phyloP scores from a whole-genome alignment of 345 rosid species.

The Lumnitzera racemosa region DNA sequence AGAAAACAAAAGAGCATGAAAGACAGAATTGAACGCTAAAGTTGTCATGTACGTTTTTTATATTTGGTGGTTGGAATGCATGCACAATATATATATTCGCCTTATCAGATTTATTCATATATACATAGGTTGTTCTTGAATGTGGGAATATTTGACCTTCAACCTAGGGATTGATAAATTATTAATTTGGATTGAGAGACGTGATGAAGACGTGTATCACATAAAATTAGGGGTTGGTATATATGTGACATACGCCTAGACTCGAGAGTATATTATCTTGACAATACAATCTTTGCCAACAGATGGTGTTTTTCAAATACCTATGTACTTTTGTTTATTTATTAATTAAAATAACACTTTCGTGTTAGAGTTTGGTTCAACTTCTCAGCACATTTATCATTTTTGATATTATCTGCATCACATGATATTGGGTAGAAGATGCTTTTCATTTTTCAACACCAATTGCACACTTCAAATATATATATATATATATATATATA shows the following conservation, averaged over 20 bases:
- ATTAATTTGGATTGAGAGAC: constrained; percentile 16
- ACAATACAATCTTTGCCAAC: too few relatives aligned
- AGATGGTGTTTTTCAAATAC: too few relatives aligned
- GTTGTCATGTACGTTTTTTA: neutral
- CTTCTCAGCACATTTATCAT: too few relatives aligned
- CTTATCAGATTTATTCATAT: too few relatives aligned
- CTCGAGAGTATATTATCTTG: neutral
- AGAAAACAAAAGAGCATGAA: constrained; percentile 22
- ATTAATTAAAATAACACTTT: too few relatives aligned
- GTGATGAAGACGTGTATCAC: constrained; percentile 65
- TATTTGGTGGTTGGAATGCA: constrained; percentile 3
- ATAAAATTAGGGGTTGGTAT: constrained; percentile 14
- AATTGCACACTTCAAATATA: too few relatives aligned
- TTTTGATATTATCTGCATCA: too few relatives aligned
- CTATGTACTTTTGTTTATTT: too few relatives aligned
- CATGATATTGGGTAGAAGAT: too few relatives aligned
- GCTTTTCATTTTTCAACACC: too few relatives aligned
- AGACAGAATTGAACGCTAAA: constrained; percentile 22
- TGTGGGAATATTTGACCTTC: constrained; percentile 17
- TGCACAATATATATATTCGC: constrained; percentile 2
- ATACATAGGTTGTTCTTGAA: neutral
- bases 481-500: too few relatives aligned
- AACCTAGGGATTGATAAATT: constrained; percentile 6
- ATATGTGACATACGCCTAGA: neutral
- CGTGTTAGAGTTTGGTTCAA: too few relatives aligned